Conservation (phyloP, 306 rosid species). For the Cicer cuneatum region DNA sequence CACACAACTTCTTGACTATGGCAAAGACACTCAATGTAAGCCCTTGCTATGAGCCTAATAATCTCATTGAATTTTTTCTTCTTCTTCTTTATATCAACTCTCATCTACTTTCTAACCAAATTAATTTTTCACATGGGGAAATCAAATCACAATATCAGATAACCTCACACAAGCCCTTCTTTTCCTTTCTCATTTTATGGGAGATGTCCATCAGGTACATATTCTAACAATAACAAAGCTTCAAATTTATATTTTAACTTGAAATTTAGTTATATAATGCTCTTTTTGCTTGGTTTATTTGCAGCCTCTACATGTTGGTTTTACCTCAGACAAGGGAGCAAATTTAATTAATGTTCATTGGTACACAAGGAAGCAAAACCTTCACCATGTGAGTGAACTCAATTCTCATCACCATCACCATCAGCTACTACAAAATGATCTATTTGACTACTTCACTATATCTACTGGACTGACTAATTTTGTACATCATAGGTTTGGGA, state of each 20-base stretch:
- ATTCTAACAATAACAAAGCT: neutral
- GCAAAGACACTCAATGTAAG: constrained; percentile 54
- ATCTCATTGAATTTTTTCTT: neutral
- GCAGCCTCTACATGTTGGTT: constrained; percentile 97
- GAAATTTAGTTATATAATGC: neutral
- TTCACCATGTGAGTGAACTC: constrained; percentile 82
- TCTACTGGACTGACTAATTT: neutral
- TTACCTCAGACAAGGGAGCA: constrained; percentile 81
- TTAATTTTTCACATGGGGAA: constrained; percentile 20
- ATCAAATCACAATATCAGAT: constrained; percentile 50
- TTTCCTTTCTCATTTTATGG: constrained; percentile 85
- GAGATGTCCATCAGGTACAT: constrained; percentile 87
- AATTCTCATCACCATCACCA: constrained; percentile 7
- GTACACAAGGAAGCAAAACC: constrained; percentile 79
- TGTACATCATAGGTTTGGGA: constrained; percentile 72
- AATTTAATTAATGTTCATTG: constrained; percentile 77
- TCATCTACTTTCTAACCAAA: constrained; percentile 25
- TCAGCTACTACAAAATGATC: constrained; percentile 12
- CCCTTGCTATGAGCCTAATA: neutral
- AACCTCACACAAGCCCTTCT: constrained; percentile 91
- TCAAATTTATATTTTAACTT: neutral
- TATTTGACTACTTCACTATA: constrained; percentile 1
- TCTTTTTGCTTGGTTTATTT: constrained; percentile 34
- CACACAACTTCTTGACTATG: constrained; percentile 60
- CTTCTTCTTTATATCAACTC: neutral